Base-by-base conservation (phyloP, 2,329 filamentous ascomycete species). In the Exophiala aquamarina region DNA sequence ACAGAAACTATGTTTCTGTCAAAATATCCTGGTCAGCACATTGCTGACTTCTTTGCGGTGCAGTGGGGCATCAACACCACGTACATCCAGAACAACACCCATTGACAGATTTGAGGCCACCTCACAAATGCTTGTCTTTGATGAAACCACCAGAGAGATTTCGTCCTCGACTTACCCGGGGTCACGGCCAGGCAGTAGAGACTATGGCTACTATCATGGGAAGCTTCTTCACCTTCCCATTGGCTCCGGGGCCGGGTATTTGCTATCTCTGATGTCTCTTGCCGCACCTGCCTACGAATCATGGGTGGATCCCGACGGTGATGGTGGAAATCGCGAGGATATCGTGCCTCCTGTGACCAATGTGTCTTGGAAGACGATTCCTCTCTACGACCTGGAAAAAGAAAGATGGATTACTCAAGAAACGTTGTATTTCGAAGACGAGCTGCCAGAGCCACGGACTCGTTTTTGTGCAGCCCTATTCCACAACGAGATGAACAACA, bases 201-300 rank as follows among this genome's bases (percentile, higher is more conserved):
- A 44, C 13, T 26, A 26, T 26, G 42, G 42, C 33, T 44, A 44
- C 32, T 44, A 32, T 31, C 42, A 38, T 13, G 42, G 42, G 3
- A 38, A 38, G 18, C 31, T 44, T 13, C 19, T 44, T 17, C 42
- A 44, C 21, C 19, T 44, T 14, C 42, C 41, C 11, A 31, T 44
- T n/a, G 42, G 42, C 33, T 9, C 13, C 21, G 20, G 20, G 14
- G 35, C 15, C 11, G 42, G 42, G 32, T 44, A 37, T 21, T 32
- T 44, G 6, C 18, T 44, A 13, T 44, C 42, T 15, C 23, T 44
- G 32, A 44, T 44, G 42, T 19, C 32, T 15, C 18, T 37, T 13
- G 35, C 14, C 4, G 8, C 15, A 11, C 33, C 42, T 11, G 15
- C 34, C 13, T 14, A 28, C 31, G n/a, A 14, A 21, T 17, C 20